phyloP scores from a whole-genome alignment of 2,329 filamentous ascomycete species.

The Claviceps pusilla region DNA sequence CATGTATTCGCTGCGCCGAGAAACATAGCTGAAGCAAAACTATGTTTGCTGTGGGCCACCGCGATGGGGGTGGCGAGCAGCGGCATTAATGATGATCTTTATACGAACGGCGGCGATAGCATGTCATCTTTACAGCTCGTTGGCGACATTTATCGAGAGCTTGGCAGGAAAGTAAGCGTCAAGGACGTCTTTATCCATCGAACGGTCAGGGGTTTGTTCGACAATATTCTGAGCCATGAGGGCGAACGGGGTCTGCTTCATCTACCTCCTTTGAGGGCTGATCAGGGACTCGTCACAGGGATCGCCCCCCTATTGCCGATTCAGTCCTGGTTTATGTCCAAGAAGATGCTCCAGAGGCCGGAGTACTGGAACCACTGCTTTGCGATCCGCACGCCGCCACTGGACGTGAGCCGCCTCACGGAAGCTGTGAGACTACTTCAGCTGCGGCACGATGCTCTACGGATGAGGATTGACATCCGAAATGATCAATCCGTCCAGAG shows the following conservation, averaged over 20 bases:
- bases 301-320: neutral
- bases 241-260: neutral
- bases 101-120: neutral
- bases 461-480: neutral
- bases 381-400: neutral
- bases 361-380: constrained; percentile 1
- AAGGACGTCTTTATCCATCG: constrained; percentile 1
- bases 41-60: neutral
- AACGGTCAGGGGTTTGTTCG: neutral
- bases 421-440: neutral
- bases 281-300: neutral
- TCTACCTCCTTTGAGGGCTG: neutral
- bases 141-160: neutral
- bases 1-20: neutral
- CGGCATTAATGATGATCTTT: neutral
- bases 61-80: neutral
- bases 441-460: neutral
- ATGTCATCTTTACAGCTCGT: neutral
- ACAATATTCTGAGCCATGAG: neutral
- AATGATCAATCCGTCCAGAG: neutral
- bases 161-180: neutral
- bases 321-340: neutral
- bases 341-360: neutral
- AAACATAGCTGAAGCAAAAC: neutral
- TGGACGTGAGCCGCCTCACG: neutral